A percentile compares a stretch with the other conserved stretches of the same genome.
Conservation (phyloP, 352 stramenopile species). For the Globisporangium irregulare region DNA sequence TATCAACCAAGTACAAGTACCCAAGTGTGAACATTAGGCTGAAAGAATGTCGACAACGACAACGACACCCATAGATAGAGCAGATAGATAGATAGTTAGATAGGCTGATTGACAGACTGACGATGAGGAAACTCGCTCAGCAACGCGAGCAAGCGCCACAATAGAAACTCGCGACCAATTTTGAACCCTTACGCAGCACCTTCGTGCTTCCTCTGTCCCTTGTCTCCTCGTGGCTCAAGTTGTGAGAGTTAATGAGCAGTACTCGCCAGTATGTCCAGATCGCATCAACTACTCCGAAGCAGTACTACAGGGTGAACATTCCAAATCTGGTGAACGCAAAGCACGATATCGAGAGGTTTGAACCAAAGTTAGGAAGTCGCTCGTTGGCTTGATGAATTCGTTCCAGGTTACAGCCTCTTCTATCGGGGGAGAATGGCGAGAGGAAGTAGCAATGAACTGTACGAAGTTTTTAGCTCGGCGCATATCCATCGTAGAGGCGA, state of each 20-base stretch:
- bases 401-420: too few relatives aligned
- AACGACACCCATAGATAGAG: neutral
- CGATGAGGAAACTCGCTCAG: neutral
- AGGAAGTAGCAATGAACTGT: too few relatives aligned
- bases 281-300: neutral
- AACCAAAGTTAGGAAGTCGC: too few relatives aligned
- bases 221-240: neutral
- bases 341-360: too few relatives aligned
- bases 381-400: too few relatives aligned
- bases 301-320: neutral
- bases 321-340: too few relatives aligned
- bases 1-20: neutral
- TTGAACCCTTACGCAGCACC: neutral
- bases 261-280: neutral
- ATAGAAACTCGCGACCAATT: neutral
- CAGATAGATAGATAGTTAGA: neutral
- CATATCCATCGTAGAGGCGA: too few relatives aligned
- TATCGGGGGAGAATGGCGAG: too few relatives aligned
- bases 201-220: neutral
- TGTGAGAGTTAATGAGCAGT: neutral
- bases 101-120: neutral
- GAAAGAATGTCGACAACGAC: neutral
- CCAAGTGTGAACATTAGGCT: neutral
- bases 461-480: too few relatives aligned
- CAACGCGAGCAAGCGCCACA: neutral